Evolutionary conservation across 495 filamentous ascomycete species (phyloP).

Genomic region (Articulospora tetracladia): DNA sequence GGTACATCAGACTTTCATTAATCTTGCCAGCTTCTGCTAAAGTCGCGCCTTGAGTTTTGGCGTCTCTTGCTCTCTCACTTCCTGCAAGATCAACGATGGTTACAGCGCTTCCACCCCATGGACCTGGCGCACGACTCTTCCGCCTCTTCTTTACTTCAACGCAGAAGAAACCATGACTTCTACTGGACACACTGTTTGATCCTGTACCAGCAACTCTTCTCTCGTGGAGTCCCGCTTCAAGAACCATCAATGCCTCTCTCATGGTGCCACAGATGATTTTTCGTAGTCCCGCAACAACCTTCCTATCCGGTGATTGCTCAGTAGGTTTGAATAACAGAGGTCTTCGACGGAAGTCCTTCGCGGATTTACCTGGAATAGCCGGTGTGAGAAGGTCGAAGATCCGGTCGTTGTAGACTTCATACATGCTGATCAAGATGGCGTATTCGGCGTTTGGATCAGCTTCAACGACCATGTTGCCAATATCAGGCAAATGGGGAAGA

Average conservation of each 20-base stretch:
- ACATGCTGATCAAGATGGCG: slow-evolving; percentile 91
- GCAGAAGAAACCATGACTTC: slow-evolving; percentile 96
- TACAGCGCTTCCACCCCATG: slow-evolving; percentile 77
- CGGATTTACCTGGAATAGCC: slow-evolving; percentile 39
- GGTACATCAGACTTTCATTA: slow-evolving; percentile 96
- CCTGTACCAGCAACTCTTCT: slow-evolving; percentile 86
- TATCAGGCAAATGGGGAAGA: slow-evolving; percentile 69
- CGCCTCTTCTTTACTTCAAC: slow-evolving; percentile 86
- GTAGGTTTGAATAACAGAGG: slow-evolving; percentile 85
- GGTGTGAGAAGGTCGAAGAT: slow-evolving; percentile 88
- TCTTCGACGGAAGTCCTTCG: slow-evolving; percentile 67
- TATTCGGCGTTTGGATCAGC: slow-evolving; percentile 76
- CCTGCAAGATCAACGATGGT: slow-evolving; percentile 93
- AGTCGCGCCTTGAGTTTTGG: slow-evolving; percentile 89
- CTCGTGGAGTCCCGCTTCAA: slow-evolving; percentile 87
- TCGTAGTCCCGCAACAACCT: slow-evolving; percentile 85
- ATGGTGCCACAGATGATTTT: slow-evolving; percentile 87
- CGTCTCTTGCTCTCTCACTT: slow-evolving; percentile 87
- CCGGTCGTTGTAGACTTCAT: slow-evolving; percentile 98
- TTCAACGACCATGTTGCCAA: slow-evolving; percentile 63
- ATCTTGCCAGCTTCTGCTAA: slow-evolving; percentile 96
- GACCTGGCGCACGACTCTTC: slow-evolving; percentile 47
- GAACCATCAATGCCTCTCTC: slow-evolving; percentile 82
- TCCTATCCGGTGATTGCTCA: slow-evolving; percentile 76
- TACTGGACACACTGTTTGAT: slow-evolving; percentile 80